Percentiles rank a stretch among this genome's conserved stretches.
Evolutionary conservation across 2,329 filamentous ascomycete genomes (phyloP).

Genomic region (Scleromitrula shiraiana): DNA sequence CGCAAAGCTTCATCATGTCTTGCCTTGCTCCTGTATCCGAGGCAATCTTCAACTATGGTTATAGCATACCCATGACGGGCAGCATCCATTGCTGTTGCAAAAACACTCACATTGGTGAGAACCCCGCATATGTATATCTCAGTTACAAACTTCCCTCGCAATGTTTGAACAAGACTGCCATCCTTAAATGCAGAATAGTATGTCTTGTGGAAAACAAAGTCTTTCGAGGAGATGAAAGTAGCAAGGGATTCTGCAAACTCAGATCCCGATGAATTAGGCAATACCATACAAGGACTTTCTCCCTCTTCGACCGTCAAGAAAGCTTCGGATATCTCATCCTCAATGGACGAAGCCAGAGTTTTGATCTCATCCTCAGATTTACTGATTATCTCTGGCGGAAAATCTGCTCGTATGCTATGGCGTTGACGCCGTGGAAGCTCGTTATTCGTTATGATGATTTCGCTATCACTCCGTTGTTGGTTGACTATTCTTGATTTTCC

Average conservation of each 20-base stretch:
- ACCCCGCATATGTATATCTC: slow-evolving; percentile 85
- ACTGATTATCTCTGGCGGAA: slow-evolving; percentile 6
- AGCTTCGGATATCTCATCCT: slow-evolving; percentile 17
- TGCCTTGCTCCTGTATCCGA: slow-evolving; percentile 65
- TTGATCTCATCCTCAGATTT: slow-evolving; percentile 13
- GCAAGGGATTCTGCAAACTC: slow-evolving; percentile 1
- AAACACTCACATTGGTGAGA: slow-evolving; percentile 79
- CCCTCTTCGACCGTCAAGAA: slow-evolving; percentile 23
- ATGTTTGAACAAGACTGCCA: slow-evolving; percentile 62
- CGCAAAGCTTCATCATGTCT: slow-evolving; percentile 46
- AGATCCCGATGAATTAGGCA: slow-evolving; percentile 16
- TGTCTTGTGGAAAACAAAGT: slow-evolving; percentile 54
- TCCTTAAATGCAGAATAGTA: slow-evolving; percentile 83
- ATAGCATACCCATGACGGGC: slow-evolving; percentile 82
- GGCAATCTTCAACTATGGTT: slow-evolving; percentile 79
- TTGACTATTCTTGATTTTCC: slow-evolving; percentile 48
- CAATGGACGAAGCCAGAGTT: slow-evolving; percentile 7
- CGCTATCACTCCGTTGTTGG: slow-evolving; percentile 32
- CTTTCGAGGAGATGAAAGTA: slow-evolving; percentile 24
- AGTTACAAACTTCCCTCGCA: slow-evolving; percentile 81
- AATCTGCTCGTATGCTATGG: background rate
- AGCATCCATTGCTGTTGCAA: slow-evolving; percentile 86
- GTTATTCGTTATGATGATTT: slow-evolving; percentile 27
- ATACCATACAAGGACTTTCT: slow-evolving; percentile 34
- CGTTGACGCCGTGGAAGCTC: slow-evolving; percentile 15